phyloP scores from a whole-genome alignment of 2,329 filamentous ascomycete species.

The Lojkania enalia region DNA sequence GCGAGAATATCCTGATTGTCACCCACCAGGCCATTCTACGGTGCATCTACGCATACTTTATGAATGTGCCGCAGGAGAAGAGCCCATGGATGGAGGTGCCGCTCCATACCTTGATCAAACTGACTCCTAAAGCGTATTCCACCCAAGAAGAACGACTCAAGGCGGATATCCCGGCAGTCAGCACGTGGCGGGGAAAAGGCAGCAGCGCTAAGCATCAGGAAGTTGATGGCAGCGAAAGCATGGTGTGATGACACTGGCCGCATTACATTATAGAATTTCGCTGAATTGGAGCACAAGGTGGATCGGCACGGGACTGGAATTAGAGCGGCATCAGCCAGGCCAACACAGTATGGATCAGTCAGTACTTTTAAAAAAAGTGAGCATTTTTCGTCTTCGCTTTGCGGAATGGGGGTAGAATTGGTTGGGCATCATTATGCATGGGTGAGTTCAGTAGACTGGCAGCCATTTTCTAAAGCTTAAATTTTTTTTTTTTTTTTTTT shows the following conservation, averaged over 20 bases:
- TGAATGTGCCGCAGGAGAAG: slow-evolving; percentile 91
- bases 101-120: slow-evolving; percentile 92
- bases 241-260: slow-evolving; percentile 3
- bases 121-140: slow-evolving; percentile 91
- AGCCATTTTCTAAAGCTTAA: too few relatives aligned
- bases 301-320: too few relatives aligned
- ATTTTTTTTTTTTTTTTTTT: too few relatives aligned
- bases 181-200: slow-evolving; percentile 93
- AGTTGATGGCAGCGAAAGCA: slow-evolving; percentile 25
- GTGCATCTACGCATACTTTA: slow-evolving; percentile 98
- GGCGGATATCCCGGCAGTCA: slow-evolving; percentile 92
- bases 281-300: too few relatives aligned
- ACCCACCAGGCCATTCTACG: slow-evolving; percentile 96
- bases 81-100: slow-evolving; percentile 99
- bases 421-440: too few relatives aligned
- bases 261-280: too few relatives aligned
- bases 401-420: too few relatives aligned
- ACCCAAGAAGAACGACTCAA: slow-evolving; percentile 87
- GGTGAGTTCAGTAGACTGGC: too few relatives aligned
- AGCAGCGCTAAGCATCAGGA: slow-evolving; percentile 84
- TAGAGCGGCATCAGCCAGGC: too few relatives aligned
- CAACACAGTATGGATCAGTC: too few relatives aligned
- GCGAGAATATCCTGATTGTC: slow-evolving; percentile 96
- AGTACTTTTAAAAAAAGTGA: too few relatives aligned
- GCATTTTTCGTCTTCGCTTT: too few relatives aligned